These are phyloP conservation scores for Kappamyces sp. DNA, from an alignment of 192 early-diverging fungal genomes.

Conservation along the genomic window DNA sequence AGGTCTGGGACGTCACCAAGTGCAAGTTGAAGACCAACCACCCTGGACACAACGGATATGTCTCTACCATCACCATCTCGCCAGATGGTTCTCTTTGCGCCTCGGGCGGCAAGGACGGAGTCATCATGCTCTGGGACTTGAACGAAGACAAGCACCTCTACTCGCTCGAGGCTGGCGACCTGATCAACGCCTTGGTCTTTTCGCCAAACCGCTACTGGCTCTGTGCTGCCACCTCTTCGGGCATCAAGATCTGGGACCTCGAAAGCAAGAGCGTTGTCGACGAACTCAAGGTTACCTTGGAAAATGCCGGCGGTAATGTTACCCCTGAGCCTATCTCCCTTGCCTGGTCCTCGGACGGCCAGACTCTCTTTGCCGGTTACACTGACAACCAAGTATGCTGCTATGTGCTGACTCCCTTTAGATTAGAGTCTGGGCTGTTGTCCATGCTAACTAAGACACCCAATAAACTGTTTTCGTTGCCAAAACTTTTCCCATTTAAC, in stretches of 20 bases:
- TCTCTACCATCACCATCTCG: constrained; percentile 97
- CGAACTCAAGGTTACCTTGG: constrained; percentile 57
- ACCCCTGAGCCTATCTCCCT: constrained; percentile 90
- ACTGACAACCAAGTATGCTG: constrained; percentile 65
- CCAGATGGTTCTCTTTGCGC: constrained; percentile 99
- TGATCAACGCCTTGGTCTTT: constrained; percentile 97
- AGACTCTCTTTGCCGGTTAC: constrained; percentile 97
- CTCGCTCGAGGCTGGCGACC: constrained; percentile 91
- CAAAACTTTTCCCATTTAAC: not conserved
- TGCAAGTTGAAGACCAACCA: constrained; percentile 99
- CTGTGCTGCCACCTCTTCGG: constrained; percentile 89
- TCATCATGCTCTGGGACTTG: constrained; percentile 99
- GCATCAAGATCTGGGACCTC: constrained; percentile 99
- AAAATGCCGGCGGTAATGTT: constrained; percentile 62
- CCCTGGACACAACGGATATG: constrained; percentile 96
- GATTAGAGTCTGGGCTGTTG: constrained; percentile 50
- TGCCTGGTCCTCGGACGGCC: constrained; percentile 97
- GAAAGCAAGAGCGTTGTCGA: constrained; percentile 96
- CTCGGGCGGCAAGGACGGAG: constrained; percentile 98
- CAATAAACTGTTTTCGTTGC: constrained; percentile 10
- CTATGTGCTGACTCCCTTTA: constrained; percentile 68
- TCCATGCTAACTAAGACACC: constrained; percentile 17
- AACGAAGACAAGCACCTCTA: constrained; percentile 99
- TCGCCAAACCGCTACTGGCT: constrained; percentile 99
- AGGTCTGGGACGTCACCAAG: constrained; percentile 99